phyloP scores from a whole-genome alignment of 345 rosid genomes.

The Microthlaspi erraticum region DNA sequence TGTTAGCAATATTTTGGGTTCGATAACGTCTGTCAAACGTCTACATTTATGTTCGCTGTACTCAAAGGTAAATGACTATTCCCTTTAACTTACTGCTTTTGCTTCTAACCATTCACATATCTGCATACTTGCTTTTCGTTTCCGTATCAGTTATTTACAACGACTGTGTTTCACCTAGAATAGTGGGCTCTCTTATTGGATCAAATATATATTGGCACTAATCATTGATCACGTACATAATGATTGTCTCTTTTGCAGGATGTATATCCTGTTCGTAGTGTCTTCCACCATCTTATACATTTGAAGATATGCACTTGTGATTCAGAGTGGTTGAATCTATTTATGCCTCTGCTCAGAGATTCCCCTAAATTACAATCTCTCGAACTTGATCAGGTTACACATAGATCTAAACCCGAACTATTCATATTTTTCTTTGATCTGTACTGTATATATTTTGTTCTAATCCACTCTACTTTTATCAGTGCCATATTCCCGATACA shows the following conservation, averaged over 20 bases:
- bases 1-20: background rate
- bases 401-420: background rate
- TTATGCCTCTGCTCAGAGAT: background rate
- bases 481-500: background rate
- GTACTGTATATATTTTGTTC: background rate
- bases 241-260: background rate
- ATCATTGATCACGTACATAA: background rate
- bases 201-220: too few relatives aligned
- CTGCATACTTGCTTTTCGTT: background rate
- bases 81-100: background rate
- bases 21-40: background rate
- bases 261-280: background rate
- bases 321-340: background rate
- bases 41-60: background rate
- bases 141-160: background rate
- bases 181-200: too few relatives aligned
- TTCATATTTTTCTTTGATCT: background rate
- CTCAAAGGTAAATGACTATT: background rate
- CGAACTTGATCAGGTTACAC: background rate
- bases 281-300: background rate
- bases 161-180: background rate
- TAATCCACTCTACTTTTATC: background rate
- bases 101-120: background rate
- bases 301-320: background rate
- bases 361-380: slow-evolving; percentile 12